These are phyloP conservation scores for Plasmodium cynomolgi DNA, from an alignment of 169 alveolate species.

Conservation along the genomic window DNA sequence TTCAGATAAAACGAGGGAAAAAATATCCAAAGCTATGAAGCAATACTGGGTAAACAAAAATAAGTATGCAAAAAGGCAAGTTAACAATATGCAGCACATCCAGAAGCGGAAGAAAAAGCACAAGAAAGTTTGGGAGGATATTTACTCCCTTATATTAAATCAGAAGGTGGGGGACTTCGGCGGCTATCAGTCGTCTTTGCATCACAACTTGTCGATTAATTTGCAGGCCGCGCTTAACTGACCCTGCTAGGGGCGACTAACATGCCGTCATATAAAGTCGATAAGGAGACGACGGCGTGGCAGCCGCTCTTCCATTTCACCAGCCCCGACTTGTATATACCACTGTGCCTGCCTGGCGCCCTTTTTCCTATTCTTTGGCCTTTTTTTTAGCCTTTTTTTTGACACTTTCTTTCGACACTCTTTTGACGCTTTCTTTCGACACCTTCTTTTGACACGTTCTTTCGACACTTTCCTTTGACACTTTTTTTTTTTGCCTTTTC, in stretches of 20 bases:
- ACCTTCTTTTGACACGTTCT: background rate
- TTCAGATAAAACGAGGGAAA: slow-evolving; percentile 41
- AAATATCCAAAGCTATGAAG: slow-evolving; percentile 72
- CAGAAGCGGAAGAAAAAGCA: slow-evolving; percentile 54
- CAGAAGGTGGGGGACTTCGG: slow-evolving; percentile 39
- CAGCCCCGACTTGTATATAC: background rate
- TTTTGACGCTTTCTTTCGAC: background rate
- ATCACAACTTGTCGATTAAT: slow-evolving; percentile 47
- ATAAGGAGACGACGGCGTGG: background rate
- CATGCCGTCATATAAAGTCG: background rate
- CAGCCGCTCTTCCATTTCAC: background rate
- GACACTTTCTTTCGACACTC: background rate
- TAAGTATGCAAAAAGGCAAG: slow-evolving; percentile 1
- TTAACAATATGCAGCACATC: slow-evolving; percentile 23
- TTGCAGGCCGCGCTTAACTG: slow-evolving; percentile 45
- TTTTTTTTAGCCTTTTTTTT: too few relatives aligned
- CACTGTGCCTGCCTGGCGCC: background rate
- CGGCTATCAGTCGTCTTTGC: slow-evolving; percentile 33
- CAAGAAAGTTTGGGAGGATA: slow-evolving; percentile 73
- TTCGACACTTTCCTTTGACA: background rate
- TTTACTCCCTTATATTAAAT: slow-evolving; percentile 72
- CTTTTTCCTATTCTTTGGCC: too few relatives aligned
- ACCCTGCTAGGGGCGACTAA: background rate
- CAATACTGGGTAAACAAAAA: slow-evolving; percentile 63
- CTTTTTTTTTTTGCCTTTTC: background rate